phyloP scores from a whole-genome alignment of 78 protist genomes.

The Dictyostelium purpureum region DNA sequence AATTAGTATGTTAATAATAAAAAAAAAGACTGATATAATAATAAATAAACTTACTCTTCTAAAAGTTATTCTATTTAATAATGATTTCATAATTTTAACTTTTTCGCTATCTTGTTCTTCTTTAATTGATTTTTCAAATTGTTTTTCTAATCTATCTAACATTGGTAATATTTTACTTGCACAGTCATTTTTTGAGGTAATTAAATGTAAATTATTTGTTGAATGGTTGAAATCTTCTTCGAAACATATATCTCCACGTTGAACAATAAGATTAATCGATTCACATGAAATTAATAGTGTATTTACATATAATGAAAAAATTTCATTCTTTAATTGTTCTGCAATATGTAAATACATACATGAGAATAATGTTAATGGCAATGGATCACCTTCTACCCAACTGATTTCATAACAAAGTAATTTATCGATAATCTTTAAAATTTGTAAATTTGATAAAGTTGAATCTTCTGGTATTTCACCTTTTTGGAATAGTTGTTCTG shows the following conservation, averaged over 20 bases:
- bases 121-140: background rate
- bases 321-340: background rate
- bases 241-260: constrained; percentile 44
- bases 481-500: constrained; percentile 29
- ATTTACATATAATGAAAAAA: background rate
- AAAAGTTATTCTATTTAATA: constrained; percentile 9
- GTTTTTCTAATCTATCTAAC: background rate
- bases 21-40: background rate
- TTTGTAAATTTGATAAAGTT: background rate
- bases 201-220: background rate
- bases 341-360: constrained; percentile 56
- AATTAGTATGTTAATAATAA: background rate
- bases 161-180: background rate
- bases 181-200: too few relatives aligned
- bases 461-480: constrained; percentile 20
- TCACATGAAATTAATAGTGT: constrained; percentile 39
- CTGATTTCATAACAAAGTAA: constrained; percentile 4
- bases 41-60: constrained; percentile 13
- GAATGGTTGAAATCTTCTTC: constrained; percentile 65
- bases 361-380: constrained; percentile 30
- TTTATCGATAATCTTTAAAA: constrained; percentile 32
- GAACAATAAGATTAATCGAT: background rate
- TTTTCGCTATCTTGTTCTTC: background rate
- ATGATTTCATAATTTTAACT: background rate
- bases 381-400: constrained; percentile 47